A percentile compares a stretch with the other conserved stretches of the same genome.
These are phyloP conservation scores for Colletotrichum agaves DNA, from an alignment of 2,329 filamentous ascomycete genomes.

Conservation along the genomic window DNA sequence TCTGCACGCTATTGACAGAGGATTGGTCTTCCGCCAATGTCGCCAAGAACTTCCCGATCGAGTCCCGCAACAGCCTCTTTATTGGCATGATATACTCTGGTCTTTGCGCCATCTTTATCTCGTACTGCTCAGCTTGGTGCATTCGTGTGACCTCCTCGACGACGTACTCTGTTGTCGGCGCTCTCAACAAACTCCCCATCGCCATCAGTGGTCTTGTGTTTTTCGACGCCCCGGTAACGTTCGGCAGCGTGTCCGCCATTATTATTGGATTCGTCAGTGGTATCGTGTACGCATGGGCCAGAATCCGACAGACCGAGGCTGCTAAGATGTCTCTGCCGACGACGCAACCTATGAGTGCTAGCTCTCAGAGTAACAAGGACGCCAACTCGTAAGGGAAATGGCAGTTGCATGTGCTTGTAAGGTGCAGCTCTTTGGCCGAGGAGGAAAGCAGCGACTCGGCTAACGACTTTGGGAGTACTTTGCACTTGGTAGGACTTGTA, in stretches of 20 bases:
- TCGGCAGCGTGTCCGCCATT: constrained; percentile 93
- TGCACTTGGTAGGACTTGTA: no score
- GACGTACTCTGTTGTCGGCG: constrained; percentile 98
- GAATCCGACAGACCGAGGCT: constrained; percentile 80
- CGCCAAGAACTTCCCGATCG: constrained; percentile 86
- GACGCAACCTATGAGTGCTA: constrained; percentile 83
- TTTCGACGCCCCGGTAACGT: constrained; percentile 92
- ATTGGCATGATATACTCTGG: constrained; percentile 95
- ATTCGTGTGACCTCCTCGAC: constrained; percentile 97
- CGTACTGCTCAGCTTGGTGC: constrained; percentile 99
- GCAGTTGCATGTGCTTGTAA: no score
- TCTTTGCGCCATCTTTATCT: constrained; percentile 94
- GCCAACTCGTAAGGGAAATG: constrained; percentile 63
- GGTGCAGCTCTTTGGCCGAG: no score
- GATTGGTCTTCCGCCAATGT: constrained; percentile 93
- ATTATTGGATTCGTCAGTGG: constrained; percentile 91
- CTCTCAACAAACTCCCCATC: constrained; percentile 97
- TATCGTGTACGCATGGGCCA: constrained; percentile 88
- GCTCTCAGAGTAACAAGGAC: constrained; percentile 90
- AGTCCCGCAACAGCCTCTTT: constrained; percentile 81
- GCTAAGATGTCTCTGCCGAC: constrained; percentile 76
- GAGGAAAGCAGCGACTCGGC: no score
- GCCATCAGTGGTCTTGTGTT: constrained; percentile 93
- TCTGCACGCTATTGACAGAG: constrained; percentile 84
- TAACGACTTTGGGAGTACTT: no score